Evolutionary conservation across 1,139 yeast species (phyloP).

Genomic region (Candida sp.): DNA sequence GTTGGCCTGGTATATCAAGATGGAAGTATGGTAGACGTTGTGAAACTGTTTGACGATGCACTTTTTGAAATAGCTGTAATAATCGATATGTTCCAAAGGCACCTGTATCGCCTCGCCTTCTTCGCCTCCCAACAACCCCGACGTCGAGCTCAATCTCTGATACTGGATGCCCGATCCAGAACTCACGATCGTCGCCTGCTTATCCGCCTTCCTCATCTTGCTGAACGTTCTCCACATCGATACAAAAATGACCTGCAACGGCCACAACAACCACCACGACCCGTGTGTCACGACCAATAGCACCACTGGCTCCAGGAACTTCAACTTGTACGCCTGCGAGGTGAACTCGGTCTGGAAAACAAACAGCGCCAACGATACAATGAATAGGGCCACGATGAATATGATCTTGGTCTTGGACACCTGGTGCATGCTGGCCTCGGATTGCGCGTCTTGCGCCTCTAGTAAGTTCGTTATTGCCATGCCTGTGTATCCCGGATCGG

Average conservation of each 20-base stretch:
- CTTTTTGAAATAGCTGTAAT: slow-evolving; percentile 40
- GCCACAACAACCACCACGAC: slow-evolving; percentile 80
- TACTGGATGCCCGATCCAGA: slow-evolving; percentile 20
- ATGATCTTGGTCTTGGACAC: slow-evolving; percentile 43
- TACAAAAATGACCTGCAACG: slow-evolving; percentile 61
- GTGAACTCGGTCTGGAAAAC: slow-evolving; percentile 85
- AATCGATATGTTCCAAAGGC: slow-evolving; percentile 20
- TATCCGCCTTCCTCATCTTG: slow-evolving; percentile 21
- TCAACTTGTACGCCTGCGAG: slow-evolving; percentile 63
- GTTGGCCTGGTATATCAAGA: slow-evolving; percentile 48
- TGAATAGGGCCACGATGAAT: slow-evolving; percentile 60
- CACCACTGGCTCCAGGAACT: slow-evolving; percentile 73
- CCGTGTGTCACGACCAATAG: slow-evolving; percentile 77
- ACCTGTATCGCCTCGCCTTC: slow-evolving; percentile 10
- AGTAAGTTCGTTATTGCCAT: slow-evolving; percentile 22
- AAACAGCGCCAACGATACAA: slow-evolving; percentile 65
- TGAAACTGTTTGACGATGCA: slow-evolving; percentile 53
- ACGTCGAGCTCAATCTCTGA: slow-evolving; percentile 31
- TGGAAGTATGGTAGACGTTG: slow-evolving; percentile 54
- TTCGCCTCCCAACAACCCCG: slow-evolving; percentile 33
- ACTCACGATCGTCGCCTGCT: not conserved
- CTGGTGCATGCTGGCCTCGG: slow-evolving; percentile 12
- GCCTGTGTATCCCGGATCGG: not conserved
- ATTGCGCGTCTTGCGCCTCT: slow-evolving; percentile 12
- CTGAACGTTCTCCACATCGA: slow-evolving; percentile 46